Base-by-base conservation (phyloP, 2,329 filamentous ascomycete genomes). In the Rutstroemia sp. region DNA sequence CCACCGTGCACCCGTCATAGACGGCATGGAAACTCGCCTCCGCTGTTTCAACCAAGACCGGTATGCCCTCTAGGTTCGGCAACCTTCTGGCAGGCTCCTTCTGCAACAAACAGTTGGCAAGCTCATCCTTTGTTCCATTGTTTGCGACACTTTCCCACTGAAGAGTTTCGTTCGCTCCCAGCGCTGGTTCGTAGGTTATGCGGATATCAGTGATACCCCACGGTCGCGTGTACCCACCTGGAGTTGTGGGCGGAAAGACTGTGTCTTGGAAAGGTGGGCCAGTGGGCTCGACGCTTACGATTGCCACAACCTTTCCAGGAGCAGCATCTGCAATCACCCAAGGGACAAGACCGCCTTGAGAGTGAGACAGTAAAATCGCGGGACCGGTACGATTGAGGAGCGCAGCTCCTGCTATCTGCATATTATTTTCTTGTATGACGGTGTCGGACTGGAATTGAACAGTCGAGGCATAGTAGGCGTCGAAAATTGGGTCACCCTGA, bases 121-220 rank as follows among this genome's bases (percentile, higher is more conserved):
- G 16, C 16, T 38, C 51, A 4, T n/a, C 16, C 2, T 37, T n/a
- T 3, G 9, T 34, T 2, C 19, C 10, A 14, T 38, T 7, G 17
- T 48, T 53, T 14, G 14, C 10, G 17, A 38, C 16, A 4, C n/a
- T 19, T 8, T 25, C 27, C 19, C 37, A 47, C 16, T 53, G 41
- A 8, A 53, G 16, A 8, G 25, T 12, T 12, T 48, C 19, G 12
- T 30, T 30, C 10, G 4, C 16, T 2, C 16, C 16, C 4, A 38
- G 37, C 6, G 21, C 16, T 7, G 41, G 27, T 25, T 53, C 44
- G 61, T 78, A 82, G 0, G 71, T 73, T 16, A 82, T 57, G 0
- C 76, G 73, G n/a, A 76, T 72, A 46, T 77, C 72, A 5, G 77
- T 73, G 5, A 81, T 59, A 1, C 78, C 79, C 63, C 72, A 82